Evolutionary conservation across 1,284 basidiomycete species (phyloP).

Genomic region (Sphaerobolus stellatus): DNA sequence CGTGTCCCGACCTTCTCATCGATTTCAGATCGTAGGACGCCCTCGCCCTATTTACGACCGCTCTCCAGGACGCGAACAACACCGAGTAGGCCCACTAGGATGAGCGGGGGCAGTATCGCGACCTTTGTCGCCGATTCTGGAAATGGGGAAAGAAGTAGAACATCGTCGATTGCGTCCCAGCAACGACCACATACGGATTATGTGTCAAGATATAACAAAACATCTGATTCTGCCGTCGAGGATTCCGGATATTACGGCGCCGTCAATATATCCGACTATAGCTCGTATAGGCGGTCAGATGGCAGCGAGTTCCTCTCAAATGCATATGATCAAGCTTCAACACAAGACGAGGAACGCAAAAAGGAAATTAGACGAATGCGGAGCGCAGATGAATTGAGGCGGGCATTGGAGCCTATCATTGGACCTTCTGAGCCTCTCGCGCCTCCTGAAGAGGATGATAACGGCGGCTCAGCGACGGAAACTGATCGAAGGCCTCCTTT

Average conservation of each 20-base stretch:
- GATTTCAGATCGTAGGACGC: constrained; percentile 8
- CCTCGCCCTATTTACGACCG: constrained; percentile 18
- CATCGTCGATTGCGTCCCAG: constrained; percentile 6
- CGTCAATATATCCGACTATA: constrained; percentile 37
- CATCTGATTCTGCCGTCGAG: constrained; percentile 37
- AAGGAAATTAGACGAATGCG: constrained; percentile 80
- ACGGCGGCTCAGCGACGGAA: constrained; percentile 20
- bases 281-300: constrained; percentile 1
- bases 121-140: constrained; percentile 8
- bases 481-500: constrained; percentile 25
- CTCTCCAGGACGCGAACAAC: constrained; percentile 19
- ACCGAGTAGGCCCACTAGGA: constrained; percentile 18
- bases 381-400: constrained; percentile 77
- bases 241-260: constrained; percentile 41
- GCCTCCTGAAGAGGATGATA: constrained; percentile 20
- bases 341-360: constrained; percentile 1
- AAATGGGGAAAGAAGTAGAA: neutral
- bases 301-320: constrained; percentile 8
- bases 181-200: constrained; percentile 16
- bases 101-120: constrained; percentile 10
- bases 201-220: constrained; percentile 15
- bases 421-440: constrained; percentile 17
- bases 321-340: neutral
- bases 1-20: constrained; percentile 52
- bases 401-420: constrained; percentile 34